Evolutionary conservation across 192 early-diverging fungal genomes (phyloP).

Genomic region (Borealophlyctis nickersoniae): DNA sequence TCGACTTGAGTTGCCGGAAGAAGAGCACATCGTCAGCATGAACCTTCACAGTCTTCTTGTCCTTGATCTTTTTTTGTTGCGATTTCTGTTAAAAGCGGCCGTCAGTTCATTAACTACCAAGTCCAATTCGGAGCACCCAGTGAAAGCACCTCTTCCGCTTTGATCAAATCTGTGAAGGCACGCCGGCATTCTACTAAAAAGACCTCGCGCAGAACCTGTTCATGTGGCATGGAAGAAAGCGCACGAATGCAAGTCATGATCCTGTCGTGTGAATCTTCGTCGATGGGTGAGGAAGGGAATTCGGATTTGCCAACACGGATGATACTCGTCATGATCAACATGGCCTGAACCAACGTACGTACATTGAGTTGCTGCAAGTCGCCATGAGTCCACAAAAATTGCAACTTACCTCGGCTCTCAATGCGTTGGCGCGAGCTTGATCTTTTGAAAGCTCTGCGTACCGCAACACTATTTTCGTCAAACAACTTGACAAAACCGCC

Average conservation of each 20-base stretch:
- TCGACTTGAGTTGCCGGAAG: slow-evolving; percentile 82
- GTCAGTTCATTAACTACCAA: not conserved
- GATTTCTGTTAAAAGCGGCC: slow-evolving; percentile 37
- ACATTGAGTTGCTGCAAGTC: too few relatives aligned
- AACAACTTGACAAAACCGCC: slow-evolving; percentile 80
- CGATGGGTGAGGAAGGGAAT: slow-evolving; percentile 82
- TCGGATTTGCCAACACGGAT: slow-evolving; percentile 88
- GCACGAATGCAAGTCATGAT: slow-evolving; percentile 77
- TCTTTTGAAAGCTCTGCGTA: slow-evolving; percentile 39
- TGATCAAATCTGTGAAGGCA: slow-evolving; percentile 66
- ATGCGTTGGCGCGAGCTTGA: slow-evolving; percentile 63
- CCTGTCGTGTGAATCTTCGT: slow-evolving; percentile 95
- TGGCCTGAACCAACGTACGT: slow-evolving; percentile 54
- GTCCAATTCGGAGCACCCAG: not conserved
- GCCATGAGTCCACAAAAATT: too few relatives aligned
- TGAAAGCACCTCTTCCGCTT: slow-evolving; percentile 60
- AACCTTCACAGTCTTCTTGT: slow-evolving; percentile 60
- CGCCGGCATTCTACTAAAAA: slow-evolving; percentile 57
- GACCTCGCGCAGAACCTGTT: slow-evolving; percentile 12
- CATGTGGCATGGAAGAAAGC: slow-evolving; percentile 25
- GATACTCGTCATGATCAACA: slow-evolving; percentile 96
- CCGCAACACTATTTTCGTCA: slow-evolving; percentile 89
- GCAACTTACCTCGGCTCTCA: slow-evolving; percentile 80
- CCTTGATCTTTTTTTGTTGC: slow-evolving; percentile 58
- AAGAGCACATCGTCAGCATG: slow-evolving; percentile 87